Conservation (phyloP, 116 monocot genomes). For the Iris pallida region DNA sequence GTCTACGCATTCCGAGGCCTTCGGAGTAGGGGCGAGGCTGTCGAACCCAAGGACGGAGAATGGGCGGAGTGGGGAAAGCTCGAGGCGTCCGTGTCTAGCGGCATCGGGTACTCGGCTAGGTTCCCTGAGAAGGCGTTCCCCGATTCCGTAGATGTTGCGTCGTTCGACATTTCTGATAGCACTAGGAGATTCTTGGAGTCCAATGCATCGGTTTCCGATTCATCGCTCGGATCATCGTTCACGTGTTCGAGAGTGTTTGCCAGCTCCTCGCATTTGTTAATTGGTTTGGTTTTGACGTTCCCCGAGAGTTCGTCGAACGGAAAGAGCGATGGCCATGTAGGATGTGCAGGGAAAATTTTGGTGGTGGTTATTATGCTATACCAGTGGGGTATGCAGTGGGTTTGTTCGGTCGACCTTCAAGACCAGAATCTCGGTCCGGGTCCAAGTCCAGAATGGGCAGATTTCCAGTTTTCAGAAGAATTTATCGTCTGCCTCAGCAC, state of each 20-base stretch:
- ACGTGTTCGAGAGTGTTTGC: slow-evolving; percentile 56
- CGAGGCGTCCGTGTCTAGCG: slow-evolving; percentile 25
- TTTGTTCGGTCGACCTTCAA: slow-evolving; percentile 52
- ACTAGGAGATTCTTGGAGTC: slow-evolving; percentile 45
- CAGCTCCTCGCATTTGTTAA: slow-evolving; percentile 41
- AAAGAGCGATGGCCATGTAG: slow-evolving; percentile 11
- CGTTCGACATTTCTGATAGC: slow-evolving; percentile 60
- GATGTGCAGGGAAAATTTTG: slow-evolving; percentile 15
- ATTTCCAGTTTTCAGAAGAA: slow-evolving; percentile 60
- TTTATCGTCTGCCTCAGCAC: slow-evolving; percentile 68
- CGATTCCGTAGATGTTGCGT: slow-evolving; percentile 53
- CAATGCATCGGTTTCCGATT: slow-evolving; percentile 5
- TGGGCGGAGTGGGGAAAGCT: slow-evolving; percentile 81
- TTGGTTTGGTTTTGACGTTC: slow-evolving; percentile 62
- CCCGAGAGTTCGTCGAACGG: slow-evolving; percentile 3
- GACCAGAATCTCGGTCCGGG: slow-evolving; percentile 22
- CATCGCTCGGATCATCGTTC: slow-evolving; percentile 1
- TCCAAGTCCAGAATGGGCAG: slow-evolving; percentile 52
- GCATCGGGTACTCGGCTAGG: slow-evolving; percentile 29
- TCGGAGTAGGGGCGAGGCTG: slow-evolving; percentile 2
- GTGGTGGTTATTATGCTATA: slow-evolving; percentile 58
- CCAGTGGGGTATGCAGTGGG: slow-evolving; percentile 74
- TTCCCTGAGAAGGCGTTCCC: slow-evolving; percentile 62
- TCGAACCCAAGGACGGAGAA: slow-evolving; percentile 33
- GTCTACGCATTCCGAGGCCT: slow-evolving; percentile 59